Conservation (phyloP, 2,329 filamentous ascomycete genomes). For the Metarhizium guizhouense region DNA sequence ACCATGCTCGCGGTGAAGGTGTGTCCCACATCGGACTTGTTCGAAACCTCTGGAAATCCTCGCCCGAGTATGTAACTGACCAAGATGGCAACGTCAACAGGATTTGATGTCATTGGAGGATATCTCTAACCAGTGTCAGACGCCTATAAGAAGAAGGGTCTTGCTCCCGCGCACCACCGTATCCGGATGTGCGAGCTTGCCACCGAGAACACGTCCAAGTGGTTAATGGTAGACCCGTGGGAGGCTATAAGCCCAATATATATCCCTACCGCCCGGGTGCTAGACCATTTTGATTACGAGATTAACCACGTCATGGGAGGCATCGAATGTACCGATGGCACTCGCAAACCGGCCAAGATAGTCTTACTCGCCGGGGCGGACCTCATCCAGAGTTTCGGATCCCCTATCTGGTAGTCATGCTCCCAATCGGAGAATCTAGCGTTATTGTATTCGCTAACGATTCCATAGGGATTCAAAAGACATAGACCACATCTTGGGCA, state of each 20-base stretch:
- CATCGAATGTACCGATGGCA: slow-evolving; percentile 58
- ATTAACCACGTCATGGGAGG: slow-evolving; percentile 74
- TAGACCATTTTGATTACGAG: slow-evolving; percentile 87
- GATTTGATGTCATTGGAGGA: slow-evolving; percentile 76
- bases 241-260: slow-evolving; percentile 77
- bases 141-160: slow-evolving; percentile 28
- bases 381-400: slow-evolving; percentile 65
- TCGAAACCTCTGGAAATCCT: not conserved
- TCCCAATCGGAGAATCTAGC: not conserved
- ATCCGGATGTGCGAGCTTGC: slow-evolving; percentile 75
- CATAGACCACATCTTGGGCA: slow-evolving; percentile 77
- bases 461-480: slow-evolving; percentile 52
- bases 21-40: not conserved
- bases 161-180: slow-evolving; percentile 28
- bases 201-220: slow-evolving; percentile 61
- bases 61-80: not conserved
- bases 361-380: slow-evolving; percentile 75
- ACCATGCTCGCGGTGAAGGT: slow-evolving; percentile 55
- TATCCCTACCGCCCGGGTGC: slow-evolving; percentile 80
- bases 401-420: slow-evolving; percentile 55
- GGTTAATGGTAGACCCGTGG: slow-evolving; percentile 80
- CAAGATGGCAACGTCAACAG: slow-evolving; percentile 9
- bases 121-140: slow-evolving; percentile 33
- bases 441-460: not conserved
- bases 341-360: slow-evolving; percentile 59